These are phyloP conservation scores for Aureobasidium sp. DNA, from an alignment of 2,329 filamentous ascomycete species.

Conservation along the genomic window DNA sequence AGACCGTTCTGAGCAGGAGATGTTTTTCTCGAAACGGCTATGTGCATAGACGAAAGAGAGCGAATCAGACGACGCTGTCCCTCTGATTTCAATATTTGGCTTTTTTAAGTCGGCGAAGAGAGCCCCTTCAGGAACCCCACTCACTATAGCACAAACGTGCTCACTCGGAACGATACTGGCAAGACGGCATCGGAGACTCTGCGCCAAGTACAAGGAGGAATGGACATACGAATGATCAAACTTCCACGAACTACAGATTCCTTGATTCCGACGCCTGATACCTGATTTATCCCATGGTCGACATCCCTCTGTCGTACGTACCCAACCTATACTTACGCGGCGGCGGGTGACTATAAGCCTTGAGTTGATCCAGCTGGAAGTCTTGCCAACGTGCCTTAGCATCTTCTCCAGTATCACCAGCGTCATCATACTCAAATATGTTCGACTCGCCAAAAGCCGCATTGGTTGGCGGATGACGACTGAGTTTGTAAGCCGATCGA, in stretches of 20 bases:
- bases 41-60: not conserved
- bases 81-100: not conserved
- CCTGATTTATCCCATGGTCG: not conserved
- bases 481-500: not conserved
- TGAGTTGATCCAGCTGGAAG: constrained; percentile 12
- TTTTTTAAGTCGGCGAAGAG: not conserved
- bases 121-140: not conserved
- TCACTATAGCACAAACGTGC: not conserved
- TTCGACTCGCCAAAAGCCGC: constrained; percentile 14
- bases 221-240: not conserved
- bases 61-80: not conserved
- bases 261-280: not conserved
- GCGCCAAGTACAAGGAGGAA: not conserved
- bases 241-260: not conserved
- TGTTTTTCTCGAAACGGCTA: not conserved
- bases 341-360: not conserved
- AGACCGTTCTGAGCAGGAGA: not conserved
- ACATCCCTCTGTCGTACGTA: not conserved
- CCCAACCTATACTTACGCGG: constrained; percentile 1
- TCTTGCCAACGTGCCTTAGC: constrained; percentile 18
- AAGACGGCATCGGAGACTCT: not conserved
- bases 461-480: constrained; percentile 12
- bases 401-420: constrained; percentile 17
- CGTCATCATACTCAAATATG: constrained; percentile 17
- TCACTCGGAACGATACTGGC: not conserved